Evolutionary conservation across 2,329 filamentous ascomycete species (phyloP), one percentile per base, ranked within the genome.

Genomic region (Chalaropsis thielavioides): DNA sequence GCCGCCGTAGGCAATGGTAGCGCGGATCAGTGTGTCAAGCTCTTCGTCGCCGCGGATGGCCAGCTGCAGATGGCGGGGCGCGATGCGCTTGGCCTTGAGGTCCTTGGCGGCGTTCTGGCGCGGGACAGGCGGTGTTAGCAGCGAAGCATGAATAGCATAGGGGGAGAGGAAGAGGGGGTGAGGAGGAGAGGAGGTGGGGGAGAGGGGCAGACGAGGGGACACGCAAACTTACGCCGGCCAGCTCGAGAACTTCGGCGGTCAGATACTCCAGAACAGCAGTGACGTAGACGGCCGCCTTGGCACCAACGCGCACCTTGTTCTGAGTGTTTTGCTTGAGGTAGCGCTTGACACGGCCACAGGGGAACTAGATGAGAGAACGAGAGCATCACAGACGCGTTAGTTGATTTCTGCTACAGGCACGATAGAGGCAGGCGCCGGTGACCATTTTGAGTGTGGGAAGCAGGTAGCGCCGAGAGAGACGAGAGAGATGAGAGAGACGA

Each of bases 1-100:
- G 87, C 94, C 94, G 80, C 94, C 94, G 71, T 95, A 97, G 68
- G 94, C 94, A 73, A 99, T 99, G 68, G 94, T 99, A 66, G 94
- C 94, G 72, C 92, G 89, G 75, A 99, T 97, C 66, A 99, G 82
- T 27, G 92, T 97, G 76, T 99, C 94, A 71, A 99, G 83, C 78
- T 99, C 94, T 79, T 99, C 94, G 76, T 99, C 94, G 74, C 94
- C 94, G 73, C 94, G 91, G 74, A 99, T 99, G 72, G 94, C 94
- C 69, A 99, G 89, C 78, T 99, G 94, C 69, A 99, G 80, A 77
- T 99, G 94, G 76, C 94, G 92, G 65, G 94, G 94, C 13, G 92
- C 97, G 78, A 99, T 99, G 78, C 94, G 94, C 86, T 97, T 99
- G 80, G 97, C 94, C 80, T 97, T 99, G 74, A 97, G 88, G 77